A percentile compares a stretch with the other conserved stretches of the same genome.
These are phyloP conservation scores for Entomortierella beljakovae DNA, from an alignment of 192 early-diverging fungal genomes.

Conservation along the genomic window DNA sequence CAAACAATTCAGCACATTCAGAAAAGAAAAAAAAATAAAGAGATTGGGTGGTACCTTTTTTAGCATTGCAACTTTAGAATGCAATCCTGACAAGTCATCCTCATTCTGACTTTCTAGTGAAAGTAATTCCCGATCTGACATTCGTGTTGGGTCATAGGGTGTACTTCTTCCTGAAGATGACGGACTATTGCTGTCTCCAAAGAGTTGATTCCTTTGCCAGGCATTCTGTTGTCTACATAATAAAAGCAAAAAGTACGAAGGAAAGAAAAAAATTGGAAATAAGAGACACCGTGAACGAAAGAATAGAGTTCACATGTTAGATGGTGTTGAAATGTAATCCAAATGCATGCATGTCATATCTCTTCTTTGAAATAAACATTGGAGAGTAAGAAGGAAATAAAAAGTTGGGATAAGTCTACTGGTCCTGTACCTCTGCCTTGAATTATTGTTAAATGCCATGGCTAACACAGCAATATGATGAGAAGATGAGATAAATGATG, in stretches of 20 bases:
- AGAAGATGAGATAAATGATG: not conserved
- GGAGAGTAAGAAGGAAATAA: not conserved
- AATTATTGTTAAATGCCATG: constrained; percentile 14
- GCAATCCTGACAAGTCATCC: constrained; percentile 40
- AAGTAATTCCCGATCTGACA: constrained; percentile 40
- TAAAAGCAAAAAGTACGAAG: not conserved
- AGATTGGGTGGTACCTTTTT: constrained; percentile 19
- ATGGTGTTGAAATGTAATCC: not conserved
- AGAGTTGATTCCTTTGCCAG: constrained; percentile 40
- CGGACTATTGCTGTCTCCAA: constrained; percentile 19
- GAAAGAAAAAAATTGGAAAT: not conserved
- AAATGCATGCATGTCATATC: not conserved
- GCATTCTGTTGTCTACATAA: constrained; percentile 26
- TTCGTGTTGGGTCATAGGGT: constrained; percentile 43
- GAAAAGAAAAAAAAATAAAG: not conserved
- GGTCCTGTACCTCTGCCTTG: constrained; percentile 9
- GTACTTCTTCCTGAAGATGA: constrained; percentile 36
- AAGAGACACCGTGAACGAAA: not conserved
- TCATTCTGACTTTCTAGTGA: constrained; percentile 53
- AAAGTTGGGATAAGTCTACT: not conserved
- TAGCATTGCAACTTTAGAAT: constrained; percentile 52
- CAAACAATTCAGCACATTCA: not conserved
- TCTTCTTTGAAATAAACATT: not conserved
- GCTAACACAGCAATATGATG: not conserved
- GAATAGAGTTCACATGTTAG: not conserved